Conservation (phyloP, 176 grass and related monocot genomes). For the Pontederia crassipes region DNA sequence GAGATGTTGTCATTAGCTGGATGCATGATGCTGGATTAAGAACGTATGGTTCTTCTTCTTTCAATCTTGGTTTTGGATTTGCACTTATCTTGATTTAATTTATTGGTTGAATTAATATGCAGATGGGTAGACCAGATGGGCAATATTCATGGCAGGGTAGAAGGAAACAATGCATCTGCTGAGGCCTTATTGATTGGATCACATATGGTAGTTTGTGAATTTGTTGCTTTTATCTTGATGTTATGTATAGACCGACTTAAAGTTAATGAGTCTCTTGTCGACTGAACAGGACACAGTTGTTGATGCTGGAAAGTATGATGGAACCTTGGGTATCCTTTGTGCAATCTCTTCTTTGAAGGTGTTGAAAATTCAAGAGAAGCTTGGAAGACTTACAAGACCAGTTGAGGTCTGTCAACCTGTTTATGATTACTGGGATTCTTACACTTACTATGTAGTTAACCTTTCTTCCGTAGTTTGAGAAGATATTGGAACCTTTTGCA, state of each 20-base stretch:
- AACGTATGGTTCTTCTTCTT: conserved; percentile 32
- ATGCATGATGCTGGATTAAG: conserved; percentile 90
- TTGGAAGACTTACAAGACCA: conserved; percentile 45
- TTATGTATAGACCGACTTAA: not conserved
- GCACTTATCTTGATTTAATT: not conserved
- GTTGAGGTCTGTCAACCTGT: conserved; percentile 41
- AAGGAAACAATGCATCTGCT: conserved; percentile 30
- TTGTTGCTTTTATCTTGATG: too few relatives aligned
- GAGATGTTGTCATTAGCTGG: conserved; percentile 60
- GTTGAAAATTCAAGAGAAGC: conserved; percentile 45
- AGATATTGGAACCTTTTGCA: too few relatives aligned
- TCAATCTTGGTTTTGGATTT: not conserved
- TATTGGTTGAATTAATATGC: conserved; percentile 7
- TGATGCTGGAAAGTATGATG: conserved; percentile 91
- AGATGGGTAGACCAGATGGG: conserved; percentile 98
- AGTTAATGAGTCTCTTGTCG: not conserved
- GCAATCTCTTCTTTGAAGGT: conserved; percentile 83
- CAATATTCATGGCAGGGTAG: conserved; percentile 67
- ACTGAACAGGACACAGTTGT: conserved; percentile 71
- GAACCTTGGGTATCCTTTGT: conserved; percentile 56
- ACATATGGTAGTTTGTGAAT: conserved; percentile 41
- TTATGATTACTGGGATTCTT: not conserved
- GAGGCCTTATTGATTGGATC: conserved; percentile 73
- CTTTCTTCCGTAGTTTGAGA: too few relatives aligned
- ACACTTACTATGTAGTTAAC: not conserved